Evolutionary conservation across 768 basidiomycete species (phyloP), one percentile per base, ranked within the genome.

Genomic region (Gymnopilus dilepis): DNA sequence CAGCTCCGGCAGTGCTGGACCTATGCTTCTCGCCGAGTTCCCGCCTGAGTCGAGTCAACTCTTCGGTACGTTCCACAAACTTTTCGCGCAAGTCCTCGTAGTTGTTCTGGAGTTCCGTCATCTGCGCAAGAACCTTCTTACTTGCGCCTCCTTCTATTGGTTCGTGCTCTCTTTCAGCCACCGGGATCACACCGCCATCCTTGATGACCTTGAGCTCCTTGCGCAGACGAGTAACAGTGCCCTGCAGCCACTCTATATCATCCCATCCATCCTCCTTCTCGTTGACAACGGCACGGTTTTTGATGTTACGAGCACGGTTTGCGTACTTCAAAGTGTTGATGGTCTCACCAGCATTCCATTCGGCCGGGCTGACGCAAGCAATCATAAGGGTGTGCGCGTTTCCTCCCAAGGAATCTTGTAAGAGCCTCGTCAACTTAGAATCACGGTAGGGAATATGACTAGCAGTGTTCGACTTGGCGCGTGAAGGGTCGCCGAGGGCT

Each of bases 331-430:
- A 81, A 13, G 94, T 96, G 72, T 94, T 95, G 61, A 98, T 82
- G 0, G 97, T 99, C 77, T 99, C 97, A 61, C 82, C 88, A 2
- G 91, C 84, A 74, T 99, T 99, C 87, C 88, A 97, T 76, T 99
- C 97, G 1, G 94, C 93, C 13, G 94, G 91, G 68, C 94, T 96
- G 63, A 97, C 93, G 73, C 97, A 99, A 17, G 97, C 97, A 64
- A 99, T 94, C 97, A 99, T 99, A 67, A 98, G 88, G 11, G 97
- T 99, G 69, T 97, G 92, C 1, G 97, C 91, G 76, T 99, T 99
- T 45, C 97, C 97, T 37, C 97, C 97, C 11, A 99, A 85, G 9
- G 95, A 97, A 74, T 98, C 96, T 88, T 97, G 95, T 3, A 97
- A 80, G 47, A 97, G 85, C 37, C 97, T 91, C 4, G 97, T 99